Percentiles rank a stretch among this genome's conserved stretches.
phyloP scores from a whole-genome alignment of 176 grass and related monocot species.

The Neostapfia colusana region DNA sequence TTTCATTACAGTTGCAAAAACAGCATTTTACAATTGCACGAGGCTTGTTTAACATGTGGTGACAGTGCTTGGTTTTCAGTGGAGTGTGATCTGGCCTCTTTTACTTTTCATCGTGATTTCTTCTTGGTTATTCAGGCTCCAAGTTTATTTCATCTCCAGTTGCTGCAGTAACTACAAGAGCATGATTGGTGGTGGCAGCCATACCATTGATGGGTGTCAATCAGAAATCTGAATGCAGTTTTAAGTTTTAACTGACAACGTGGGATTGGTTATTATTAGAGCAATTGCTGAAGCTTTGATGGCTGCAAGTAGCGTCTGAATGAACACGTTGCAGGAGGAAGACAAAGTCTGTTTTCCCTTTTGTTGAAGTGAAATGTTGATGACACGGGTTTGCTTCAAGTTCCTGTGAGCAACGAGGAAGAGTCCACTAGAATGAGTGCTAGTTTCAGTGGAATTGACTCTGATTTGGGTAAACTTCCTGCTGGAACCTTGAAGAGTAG shows the following conservation, averaged over 20 bases:
- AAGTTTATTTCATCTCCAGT: constrained; percentile 43
- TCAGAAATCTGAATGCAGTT: constrained; percentile 38
- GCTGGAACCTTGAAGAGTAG: constrained; percentile 34
- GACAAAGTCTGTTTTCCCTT: background rate
- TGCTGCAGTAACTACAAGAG: constrained; percentile 30
- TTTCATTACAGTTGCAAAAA: too few species aligned
- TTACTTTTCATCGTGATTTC: constrained; percentile 43
- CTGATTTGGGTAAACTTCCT: constrained; percentile 38
- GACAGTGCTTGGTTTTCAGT: constrained; percentile 15
- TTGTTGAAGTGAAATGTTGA: constrained; percentile 18
- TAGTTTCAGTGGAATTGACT: constrained; percentile 20
- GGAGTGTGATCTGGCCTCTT: constrained; percentile 32
- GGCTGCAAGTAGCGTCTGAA: constrained; percentile 3
- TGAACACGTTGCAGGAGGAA: background rate
- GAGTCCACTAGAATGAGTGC: constrained; percentile 45
- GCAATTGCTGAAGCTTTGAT: background rate
- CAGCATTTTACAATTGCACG: too few species aligned
- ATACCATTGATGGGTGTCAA: constrained; percentile 14
- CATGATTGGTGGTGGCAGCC: constrained; percentile 39
- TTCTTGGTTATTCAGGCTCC: constrained; percentile 50
- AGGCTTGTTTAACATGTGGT: constrained; percentile 5
- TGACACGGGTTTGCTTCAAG: constrained; percentile 90
- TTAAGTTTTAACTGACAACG: constrained; percentile 25
- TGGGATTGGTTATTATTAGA: constrained; percentile 29
- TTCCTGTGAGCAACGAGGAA: constrained; percentile 48